Conservation (phyloP, 257 asterid genomes). For the Solanum pinnatisectum region DNA sequence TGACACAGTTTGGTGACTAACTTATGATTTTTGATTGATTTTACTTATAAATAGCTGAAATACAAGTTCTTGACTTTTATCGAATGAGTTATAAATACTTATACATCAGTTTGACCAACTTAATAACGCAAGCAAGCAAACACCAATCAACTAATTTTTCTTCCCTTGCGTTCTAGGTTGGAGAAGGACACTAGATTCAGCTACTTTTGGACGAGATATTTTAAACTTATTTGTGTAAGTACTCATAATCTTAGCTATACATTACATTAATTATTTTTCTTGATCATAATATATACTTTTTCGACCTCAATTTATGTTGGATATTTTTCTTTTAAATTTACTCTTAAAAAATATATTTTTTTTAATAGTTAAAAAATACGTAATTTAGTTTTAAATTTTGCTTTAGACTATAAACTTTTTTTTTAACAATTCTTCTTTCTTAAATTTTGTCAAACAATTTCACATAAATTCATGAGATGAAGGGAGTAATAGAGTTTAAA, state of each 20-base stretch:
- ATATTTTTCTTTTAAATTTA: background rate
- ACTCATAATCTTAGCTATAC: background rate
- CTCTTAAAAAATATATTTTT: no score
- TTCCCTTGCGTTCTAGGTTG: slow-evolving; percentile 29
- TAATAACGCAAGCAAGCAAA: background rate
- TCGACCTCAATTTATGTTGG: background rate
- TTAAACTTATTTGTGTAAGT: slow-evolving; percentile 57
- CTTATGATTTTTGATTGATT: background rate
- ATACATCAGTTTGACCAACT: background rate
- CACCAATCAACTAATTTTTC: background rate
- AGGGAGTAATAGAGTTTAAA: background rate
- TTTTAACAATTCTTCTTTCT: no score
- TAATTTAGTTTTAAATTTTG: no score
- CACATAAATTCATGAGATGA: background rate
- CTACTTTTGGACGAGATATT: slow-evolving; percentile 85
- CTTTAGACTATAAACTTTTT: no score
- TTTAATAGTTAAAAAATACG: no score
- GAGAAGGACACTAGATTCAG: slow-evolving; percentile 93
- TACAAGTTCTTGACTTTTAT: background rate
- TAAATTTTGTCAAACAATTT: background rate
- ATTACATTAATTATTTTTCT: slow-evolving; percentile 5
- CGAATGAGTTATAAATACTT: background rate
- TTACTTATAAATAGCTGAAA: background rate
- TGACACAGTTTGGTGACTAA: background rate
- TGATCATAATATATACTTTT: background rate